A percentile compares a stretch with the other conserved stretches of the same genome.
phyloP scores from a whole-genome alignment of 73 alveolate species.

The Halteria grandinella region DNA sequence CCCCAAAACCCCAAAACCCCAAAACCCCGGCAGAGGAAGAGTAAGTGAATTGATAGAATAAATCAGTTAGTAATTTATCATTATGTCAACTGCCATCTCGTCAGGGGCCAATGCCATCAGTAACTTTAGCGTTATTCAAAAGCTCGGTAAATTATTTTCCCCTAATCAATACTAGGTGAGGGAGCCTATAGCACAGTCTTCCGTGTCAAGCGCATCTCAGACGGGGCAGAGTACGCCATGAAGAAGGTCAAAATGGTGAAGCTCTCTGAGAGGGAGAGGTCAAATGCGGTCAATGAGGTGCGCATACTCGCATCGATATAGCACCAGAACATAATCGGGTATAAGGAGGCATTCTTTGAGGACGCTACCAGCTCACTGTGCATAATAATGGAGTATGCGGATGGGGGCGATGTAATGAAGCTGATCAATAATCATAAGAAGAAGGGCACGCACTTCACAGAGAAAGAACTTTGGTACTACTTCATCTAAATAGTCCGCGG shows the following conservation, averaged over 20 bases:
- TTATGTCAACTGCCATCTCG: too few relatives aligned
- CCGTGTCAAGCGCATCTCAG: constrained; percentile 73
- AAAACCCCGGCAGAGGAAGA: too few relatives aligned
- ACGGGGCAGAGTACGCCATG: constrained; percentile 75
- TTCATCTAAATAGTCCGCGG: constrained; percentile 84
- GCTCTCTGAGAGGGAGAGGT: constrained; percentile 75
- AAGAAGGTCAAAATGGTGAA: constrained; percentile 78
- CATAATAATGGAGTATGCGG: constrained; percentile 83
- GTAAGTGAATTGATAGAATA: too few relatives aligned
- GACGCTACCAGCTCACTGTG: constrained; percentile 76
- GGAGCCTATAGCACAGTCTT: constrained; percentile 81
- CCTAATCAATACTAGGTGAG: too few relatives aligned
- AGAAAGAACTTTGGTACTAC: constrained; percentile 76
- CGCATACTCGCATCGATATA: constrained; percentile 81
- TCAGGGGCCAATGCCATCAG: too few relatives aligned
- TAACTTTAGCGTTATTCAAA: too few relatives aligned
- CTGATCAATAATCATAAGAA: constrained; percentile 66
- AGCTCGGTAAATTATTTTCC: too few relatives aligned
- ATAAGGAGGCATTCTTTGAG: constrained; percentile 83
- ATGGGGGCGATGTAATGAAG: constrained; percentile 80
- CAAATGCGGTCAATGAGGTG: constrained; percentile 84
- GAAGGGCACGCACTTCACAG: constrained; percentile 53
- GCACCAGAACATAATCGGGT: constrained; percentile 78
- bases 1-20: too few relatives aligned
- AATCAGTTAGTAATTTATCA: too few relatives aligned